Conservation (phyloP, 2,329 filamentous ascomycete genomes). For the Aspergillus brunneoviolaceus region DNA sequence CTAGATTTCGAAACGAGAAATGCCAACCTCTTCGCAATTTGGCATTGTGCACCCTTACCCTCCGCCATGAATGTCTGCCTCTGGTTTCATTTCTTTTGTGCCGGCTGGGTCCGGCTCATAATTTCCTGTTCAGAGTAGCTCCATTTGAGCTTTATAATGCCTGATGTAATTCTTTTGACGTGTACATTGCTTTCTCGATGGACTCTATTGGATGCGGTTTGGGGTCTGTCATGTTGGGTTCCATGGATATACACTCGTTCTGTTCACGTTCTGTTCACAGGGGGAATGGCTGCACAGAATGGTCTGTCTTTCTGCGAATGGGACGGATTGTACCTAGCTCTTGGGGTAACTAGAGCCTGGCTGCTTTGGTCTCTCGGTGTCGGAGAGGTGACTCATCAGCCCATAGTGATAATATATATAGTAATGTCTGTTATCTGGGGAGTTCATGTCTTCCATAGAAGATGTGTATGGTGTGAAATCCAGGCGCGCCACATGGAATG, state of each 20-base stretch:
- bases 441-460: too few species aligned
- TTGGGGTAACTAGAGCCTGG: background rate
- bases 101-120: slow-evolving; percentile 8
- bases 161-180: background rate
- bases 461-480: background rate
- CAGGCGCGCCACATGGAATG: background rate
- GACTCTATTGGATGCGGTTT: background rate
- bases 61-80: background rate
- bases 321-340: background rate
- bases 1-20: background rate
- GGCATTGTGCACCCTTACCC: background rate
- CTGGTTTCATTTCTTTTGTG: background rate
- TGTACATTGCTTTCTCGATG: slow-evolving; percentile 5
- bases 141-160: background rate
- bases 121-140: slow-evolving; percentile 8
- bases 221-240: background rate
- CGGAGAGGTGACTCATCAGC: background rate
- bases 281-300: background rate
- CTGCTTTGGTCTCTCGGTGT: background rate
- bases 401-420: background rate
- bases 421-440: background rate
- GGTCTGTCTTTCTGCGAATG: background rate
- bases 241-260: background rate
- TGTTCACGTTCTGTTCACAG: background rate
- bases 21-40: background rate